A percentile compares a stretch with the other conserved stretches of the same genome.
Evolutionary conservation across 2,329 filamentous ascomycete species (phyloP).

Genomic region (Hymenoscyphus occultus): DNA sequence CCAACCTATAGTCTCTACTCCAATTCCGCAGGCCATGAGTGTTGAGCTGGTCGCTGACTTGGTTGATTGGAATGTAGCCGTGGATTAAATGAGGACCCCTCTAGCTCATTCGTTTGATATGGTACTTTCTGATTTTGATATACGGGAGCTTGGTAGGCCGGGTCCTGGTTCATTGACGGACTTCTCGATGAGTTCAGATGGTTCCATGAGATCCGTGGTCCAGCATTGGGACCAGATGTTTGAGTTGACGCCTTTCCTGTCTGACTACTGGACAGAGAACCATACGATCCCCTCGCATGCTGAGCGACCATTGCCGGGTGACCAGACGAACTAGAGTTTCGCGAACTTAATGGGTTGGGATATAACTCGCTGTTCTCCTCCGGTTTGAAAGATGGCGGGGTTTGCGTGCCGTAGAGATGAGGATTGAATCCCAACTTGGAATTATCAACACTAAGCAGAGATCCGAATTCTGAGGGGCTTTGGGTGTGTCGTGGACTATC

Average conservation of each 20-base stretch:
- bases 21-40: constrained; percentile 4
- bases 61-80: neutral
- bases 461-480: neutral
- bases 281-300: constrained; percentile 8
- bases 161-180: constrained; percentile 7
- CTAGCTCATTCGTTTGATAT: neutral
- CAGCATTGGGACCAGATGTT: constrained; percentile 10
- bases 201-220: constrained; percentile 17
- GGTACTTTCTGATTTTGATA: neutral
- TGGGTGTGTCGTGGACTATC: constrained; percentile 9
- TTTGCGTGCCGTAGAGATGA: neutral
- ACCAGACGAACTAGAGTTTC: constrained; percentile 10
- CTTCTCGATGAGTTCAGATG: constrained; percentile 12
- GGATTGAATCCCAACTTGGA: neutral
- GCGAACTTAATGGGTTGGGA: constrained; percentile 16
- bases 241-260: neutral
- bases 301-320: constrained; percentile 5
- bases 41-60: neutral
- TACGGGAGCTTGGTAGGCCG: neutral
- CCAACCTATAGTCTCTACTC: neutral
- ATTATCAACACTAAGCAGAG: neutral
- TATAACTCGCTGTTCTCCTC: constrained; percentile 13
- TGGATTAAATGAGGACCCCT: neutral
- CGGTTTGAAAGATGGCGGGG: neutral
- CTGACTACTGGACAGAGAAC: neutral